phyloP scores from a whole-genome alignment of 805 yeast species.

The Diddensiella transvaalensis region DNA sequence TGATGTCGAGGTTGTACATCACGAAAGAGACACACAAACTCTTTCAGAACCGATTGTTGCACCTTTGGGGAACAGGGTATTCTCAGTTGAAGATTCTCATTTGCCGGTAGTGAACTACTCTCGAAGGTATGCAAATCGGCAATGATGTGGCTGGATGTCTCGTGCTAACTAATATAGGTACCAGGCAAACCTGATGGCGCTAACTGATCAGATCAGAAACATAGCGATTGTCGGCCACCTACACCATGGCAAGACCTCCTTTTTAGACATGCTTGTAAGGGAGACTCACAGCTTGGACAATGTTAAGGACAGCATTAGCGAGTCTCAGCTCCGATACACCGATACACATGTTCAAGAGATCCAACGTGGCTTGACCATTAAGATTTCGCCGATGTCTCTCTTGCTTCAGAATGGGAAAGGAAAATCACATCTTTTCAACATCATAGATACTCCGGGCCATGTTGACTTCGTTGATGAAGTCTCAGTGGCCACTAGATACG shows the following conservation, averaged over 20 bases:
- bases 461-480: conserved; percentile 76
- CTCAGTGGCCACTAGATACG: conserved; percentile 50
- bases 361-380: conserved; percentile 66
- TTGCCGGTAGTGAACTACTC: conserved; percentile 62
- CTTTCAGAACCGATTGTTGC: conserved; percentile 62
- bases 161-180: background rate
- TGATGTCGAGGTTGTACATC: conserved; percentile 63
- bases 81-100: conserved; percentile 47
- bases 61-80: conserved; percentile 43
- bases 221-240: conserved; percentile 75
- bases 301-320: conserved; percentile 35
- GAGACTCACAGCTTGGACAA: conserved; percentile 56
- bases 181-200: conserved; percentile 44
- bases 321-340: conserved; percentile 54
- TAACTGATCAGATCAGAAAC: conserved; percentile 68
- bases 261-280: conserved; percentile 62
- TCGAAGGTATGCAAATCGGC: conserved; percentile 37
- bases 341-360: conserved; percentile 70
- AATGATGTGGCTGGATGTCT: background rate
- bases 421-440: conserved; percentile 55
- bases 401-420: conserved; percentile 51
- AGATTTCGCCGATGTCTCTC: conserved; percentile 57
- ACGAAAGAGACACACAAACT: conserved; percentile 50
- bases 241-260: conserved; percentile 82
- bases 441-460: conserved; percentile 93